Evolutionary conservation across 306 rosid species (phyloP), one percentile per base, ranked within the genome.

Genomic region (Vicia faba): DNA sequence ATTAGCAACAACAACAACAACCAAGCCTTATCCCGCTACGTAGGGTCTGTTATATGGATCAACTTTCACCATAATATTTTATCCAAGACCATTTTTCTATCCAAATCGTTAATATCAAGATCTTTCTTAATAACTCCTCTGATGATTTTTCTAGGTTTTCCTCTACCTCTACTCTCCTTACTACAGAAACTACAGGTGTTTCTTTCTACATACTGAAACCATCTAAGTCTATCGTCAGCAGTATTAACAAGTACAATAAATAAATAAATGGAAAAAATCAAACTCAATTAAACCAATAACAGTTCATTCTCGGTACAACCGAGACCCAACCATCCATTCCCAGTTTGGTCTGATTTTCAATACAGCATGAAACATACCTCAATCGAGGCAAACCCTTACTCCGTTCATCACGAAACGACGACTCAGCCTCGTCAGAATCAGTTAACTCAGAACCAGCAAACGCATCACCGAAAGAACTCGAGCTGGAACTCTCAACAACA

Each of bases 391-490:
- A 66, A 7, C 38, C 38, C 77, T 80, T 78, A 38, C 64, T 58
- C 61, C 59, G 70, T 53, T 67, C 87, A 44, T 80, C 86, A 63
- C 11, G 69, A 25, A 61, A 14, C 4, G 74, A 85, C 5, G 89
- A 86, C 74, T 82, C 82, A 38, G 71, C 87, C 83, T 84, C 96
- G 25, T 84, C 96, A 31, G 75, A 82, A 39, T 68, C 88, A 50
- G 82, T 82, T 60, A 81, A 57, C 23, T 72, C 33, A 3, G 50
- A 62, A 68, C 72, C 70, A 71, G 89, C 82, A 23, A 70, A 65
- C 15, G 95, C 84, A 80, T 82, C 78, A 31, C 84, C 91, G 61
- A 90, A 95, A 46, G 99, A 95, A 78, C 97, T 95, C 3, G 89
- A 88, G 68, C 64, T 51, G 14, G 75, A 62, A 71, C 35, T 66